These are phyloP conservation scores for Capsicum rhomboideum DNA, from an alignment of 257 asterid genomes.

Conservation along the genomic window DNA sequence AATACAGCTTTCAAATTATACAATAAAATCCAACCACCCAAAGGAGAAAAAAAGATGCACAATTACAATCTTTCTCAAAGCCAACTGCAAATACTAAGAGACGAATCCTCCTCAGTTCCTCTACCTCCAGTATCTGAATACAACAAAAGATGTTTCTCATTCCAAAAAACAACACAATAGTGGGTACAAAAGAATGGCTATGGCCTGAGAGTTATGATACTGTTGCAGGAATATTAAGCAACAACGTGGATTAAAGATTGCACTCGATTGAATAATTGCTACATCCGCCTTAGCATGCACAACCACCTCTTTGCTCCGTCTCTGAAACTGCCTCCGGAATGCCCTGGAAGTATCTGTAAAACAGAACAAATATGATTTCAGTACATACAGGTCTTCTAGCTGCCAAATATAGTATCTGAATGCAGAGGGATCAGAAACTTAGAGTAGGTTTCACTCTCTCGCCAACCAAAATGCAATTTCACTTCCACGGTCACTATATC, in stretches of 20 bases:
- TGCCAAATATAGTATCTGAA: neutral
- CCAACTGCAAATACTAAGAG: neutral
- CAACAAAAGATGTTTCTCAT: neutral
- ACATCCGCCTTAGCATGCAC: slow-evolving; percentile 62
- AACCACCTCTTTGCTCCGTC: slow-evolving; percentile 78
- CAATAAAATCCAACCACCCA: neutral
- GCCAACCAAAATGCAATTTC: neutral
- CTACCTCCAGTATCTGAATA: neutral
- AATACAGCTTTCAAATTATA: neutral
- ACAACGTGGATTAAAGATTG: neutral
- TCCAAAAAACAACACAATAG: slow-evolving; percentile 1
- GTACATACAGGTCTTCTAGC: neutral
- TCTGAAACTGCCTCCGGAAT: slow-evolving; percentile 79
- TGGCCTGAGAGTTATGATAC: neutral
- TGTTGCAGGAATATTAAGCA: neutral
- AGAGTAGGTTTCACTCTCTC: neutral
- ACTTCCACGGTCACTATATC: neutral
- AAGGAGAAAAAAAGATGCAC: neutral
- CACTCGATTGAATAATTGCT: neutral
- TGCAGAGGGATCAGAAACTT: neutral
- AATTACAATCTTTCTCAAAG: neutral
- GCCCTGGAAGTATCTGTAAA: slow-evolving; percentile 77
- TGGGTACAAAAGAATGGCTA: slow-evolving; percentile 31
- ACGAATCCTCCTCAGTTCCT: neutral
- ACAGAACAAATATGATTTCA: slow-evolving; percentile 1